Evolutionary conservation across 2,329 filamentous ascomycete genomes (phyloP).

Genomic region (Calycina marina): DNA sequence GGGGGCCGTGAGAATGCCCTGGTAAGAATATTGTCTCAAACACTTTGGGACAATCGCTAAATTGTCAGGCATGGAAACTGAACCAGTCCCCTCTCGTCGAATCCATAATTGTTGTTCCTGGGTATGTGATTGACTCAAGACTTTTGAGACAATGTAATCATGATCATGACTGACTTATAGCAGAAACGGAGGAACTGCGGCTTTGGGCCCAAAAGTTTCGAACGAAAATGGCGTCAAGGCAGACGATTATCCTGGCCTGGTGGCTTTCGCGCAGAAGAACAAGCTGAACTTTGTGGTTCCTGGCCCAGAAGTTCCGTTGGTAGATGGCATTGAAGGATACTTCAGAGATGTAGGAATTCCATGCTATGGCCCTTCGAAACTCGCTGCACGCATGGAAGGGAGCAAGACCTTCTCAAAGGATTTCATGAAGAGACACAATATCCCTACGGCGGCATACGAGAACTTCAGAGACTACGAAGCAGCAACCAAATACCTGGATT

Average conservation of each 20-base stretch:
- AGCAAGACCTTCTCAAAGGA: conserved; percentile 97
- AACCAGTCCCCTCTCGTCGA: conserved; percentile 26
- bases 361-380: conserved; percentile 67
- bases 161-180: no score
- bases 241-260: conserved; percentile 63
- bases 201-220: conserved; percentile 49
- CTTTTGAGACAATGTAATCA: no score
- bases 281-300: conserved; percentile 72
- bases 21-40: conserved; percentile 86
- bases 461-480: conserved; percentile 71
- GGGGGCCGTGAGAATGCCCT: conserved; percentile 90
- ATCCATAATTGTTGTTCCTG: conserved; percentile 55
- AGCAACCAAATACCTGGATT: conserved; percentile 61
- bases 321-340: conserved; percentile 75
- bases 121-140: no score
- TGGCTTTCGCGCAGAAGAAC: conserved; percentile 59
- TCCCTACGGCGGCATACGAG: conserved; percentile 81
- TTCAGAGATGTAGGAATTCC: conserved; percentile 37
- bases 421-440: conserved; percentile 84
- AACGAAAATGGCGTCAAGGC: conserved; percentile 55
- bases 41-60: conserved; percentile 35
- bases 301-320: conserved; percentile 85
- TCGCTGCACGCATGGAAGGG: conserved; percentile 81
- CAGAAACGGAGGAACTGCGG: conserved; percentile 80
- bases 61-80: neutral